phyloP scores from a whole-genome alignment of 2,329 filamentous ascomycete species.

The Sarocladium kiliense region DNA sequence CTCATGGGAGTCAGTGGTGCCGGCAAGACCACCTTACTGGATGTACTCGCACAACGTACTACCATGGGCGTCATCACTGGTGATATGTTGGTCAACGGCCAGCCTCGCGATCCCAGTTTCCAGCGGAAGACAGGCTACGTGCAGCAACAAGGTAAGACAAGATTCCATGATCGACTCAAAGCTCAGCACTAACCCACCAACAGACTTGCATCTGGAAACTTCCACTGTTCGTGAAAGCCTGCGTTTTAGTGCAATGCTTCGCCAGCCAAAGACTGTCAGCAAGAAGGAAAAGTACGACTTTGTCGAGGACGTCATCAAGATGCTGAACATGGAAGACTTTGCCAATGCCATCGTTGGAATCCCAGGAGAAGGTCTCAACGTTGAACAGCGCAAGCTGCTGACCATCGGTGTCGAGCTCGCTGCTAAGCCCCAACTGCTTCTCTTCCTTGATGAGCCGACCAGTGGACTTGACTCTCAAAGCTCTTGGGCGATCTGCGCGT shows the following conservation, averaged over 20 bases:
- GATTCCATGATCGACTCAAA: no score
- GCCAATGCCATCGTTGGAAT: constrained; percentile 61
- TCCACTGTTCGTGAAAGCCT: constrained; percentile 51
- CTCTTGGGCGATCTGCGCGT: constrained; percentile 58
- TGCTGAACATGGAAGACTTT: constrained; percentile 63
- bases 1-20: constrained; percentile 59
- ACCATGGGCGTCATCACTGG: constrained; percentile 60
- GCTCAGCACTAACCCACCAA: not conserved
- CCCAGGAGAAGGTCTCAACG: constrained; percentile 55
- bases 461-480: constrained; percentile 58
- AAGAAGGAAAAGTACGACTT: constrained; percentile 54
- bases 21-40: constrained; percentile 38
- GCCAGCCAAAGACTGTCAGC: constrained; percentile 49
- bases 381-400: constrained; percentile 56
- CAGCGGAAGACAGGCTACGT: constrained; percentile 64
- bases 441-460: constrained; percentile 59
- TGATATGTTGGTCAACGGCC: constrained; percentile 61
- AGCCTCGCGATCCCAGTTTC: constrained; percentile 49
- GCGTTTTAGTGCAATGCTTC: constrained; percentile 50
- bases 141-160: constrained; percentile 51
- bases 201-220: constrained; percentile 51
- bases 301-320: constrained; percentile 60
- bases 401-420: constrained; percentile 51
- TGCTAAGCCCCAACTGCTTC: constrained; percentile 45
- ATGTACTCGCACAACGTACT: constrained; percentile 42